A percentile compares a stretch with the other conserved stretches of the same genome.
Conservation (phyloP, 805 yeast genomes). For the Wickerhamiella kazuoi region DNA sequence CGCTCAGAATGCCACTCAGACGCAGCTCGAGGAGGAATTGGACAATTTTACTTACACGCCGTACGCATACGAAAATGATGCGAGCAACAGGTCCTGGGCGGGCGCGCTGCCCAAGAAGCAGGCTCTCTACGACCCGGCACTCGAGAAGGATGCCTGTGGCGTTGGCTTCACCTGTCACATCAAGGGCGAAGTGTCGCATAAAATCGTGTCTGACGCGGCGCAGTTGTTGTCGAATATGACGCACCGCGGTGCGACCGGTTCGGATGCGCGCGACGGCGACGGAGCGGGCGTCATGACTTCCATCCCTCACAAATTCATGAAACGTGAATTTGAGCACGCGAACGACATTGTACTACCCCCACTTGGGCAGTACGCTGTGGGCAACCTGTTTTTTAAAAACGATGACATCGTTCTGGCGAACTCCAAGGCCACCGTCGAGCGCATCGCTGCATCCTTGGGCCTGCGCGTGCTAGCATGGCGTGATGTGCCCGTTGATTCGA, state of each 20-base stretch:
- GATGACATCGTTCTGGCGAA: slow-evolving; percentile 51
- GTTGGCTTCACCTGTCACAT: slow-evolving; percentile 94
- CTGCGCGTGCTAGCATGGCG: slow-evolving; percentile 88
- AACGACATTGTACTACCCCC: slow-evolving; percentile 53
- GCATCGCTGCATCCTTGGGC: slow-evolving; percentile 58
- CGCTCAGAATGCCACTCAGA: too few species aligned
- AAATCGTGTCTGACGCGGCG: slow-evolving; percentile 77
- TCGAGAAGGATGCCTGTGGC: slow-evolving; percentile 95
- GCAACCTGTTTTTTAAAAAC: slow-evolving; percentile 84
- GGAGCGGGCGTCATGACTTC: slow-evolving; percentile 96
- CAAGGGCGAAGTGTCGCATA: slow-evolving; percentile 74
- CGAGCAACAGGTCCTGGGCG: slow-evolving; percentile 83
- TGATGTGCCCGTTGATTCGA: slow-evolving; percentile 83
- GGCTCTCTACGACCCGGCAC: slow-evolving; percentile 86
- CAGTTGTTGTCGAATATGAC: slow-evolving; percentile 90
- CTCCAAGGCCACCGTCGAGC: slow-evolving; percentile 62
- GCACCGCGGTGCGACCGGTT: slow-evolving; percentile 95
- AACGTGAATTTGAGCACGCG: slow-evolving; percentile 62
- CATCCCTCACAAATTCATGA: slow-evolving; percentile 75
- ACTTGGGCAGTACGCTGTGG: slow-evolving; percentile 81
- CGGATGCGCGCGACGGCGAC: slow-evolving; percentile 93
- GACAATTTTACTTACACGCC: slow-evolving; percentile 21
- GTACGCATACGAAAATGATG: slow-evolving; percentile 54
- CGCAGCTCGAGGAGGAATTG: too few species aligned
- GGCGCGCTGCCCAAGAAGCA: slow-evolving; percentile 66